These are phyloP conservation scores for Arthrobotrys conoides DNA, from an alignment of 2,329 filamentous ascomycete genomes.

Conservation along the genomic window DNA sequence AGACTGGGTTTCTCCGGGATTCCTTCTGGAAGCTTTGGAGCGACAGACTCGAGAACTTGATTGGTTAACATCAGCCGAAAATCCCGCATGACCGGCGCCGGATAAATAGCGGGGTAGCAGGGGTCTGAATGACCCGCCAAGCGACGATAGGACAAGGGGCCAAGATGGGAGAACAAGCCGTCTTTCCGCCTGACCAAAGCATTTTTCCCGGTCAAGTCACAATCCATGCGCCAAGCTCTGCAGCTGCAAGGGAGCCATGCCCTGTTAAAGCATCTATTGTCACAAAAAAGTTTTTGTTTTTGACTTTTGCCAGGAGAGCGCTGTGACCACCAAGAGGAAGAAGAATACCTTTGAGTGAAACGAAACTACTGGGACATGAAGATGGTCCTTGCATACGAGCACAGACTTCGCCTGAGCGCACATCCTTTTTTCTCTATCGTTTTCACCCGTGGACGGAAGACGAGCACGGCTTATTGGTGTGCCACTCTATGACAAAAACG, in stretches of 20 bases:
- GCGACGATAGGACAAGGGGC: slow-evolving; percentile 31
- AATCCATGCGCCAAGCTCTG: slow-evolving; percentile 41
- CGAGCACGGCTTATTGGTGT: slow-evolving; percentile 39
- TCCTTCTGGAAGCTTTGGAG: slow-evolving; percentile 59
- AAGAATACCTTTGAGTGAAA: slow-evolving; percentile 37
- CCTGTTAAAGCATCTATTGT: slow-evolving; percentile 17
- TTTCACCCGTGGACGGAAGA: slow-evolving; percentile 25
- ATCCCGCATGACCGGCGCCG: slow-evolving; percentile 60
- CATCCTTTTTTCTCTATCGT: slow-evolving; percentile 25
- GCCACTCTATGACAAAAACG: slow-evolving; percentile 40
- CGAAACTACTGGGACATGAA: slow-evolving; percentile 49
- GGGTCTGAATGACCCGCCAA: slow-evolving; percentile 38
- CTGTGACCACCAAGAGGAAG: slow-evolving; percentile 40
- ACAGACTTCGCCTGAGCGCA: slow-evolving; percentile 58
- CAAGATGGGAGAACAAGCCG: slow-evolving; percentile 52
- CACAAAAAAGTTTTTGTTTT: slow-evolving; percentile 31
- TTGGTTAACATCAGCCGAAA: slow-evolving; percentile 60
- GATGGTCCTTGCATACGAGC: slow-evolving; percentile 60
- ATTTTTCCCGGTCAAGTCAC: slow-evolving; percentile 44
- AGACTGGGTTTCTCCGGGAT: slow-evolving; percentile 54
- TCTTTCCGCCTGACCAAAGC: slow-evolving; percentile 59
- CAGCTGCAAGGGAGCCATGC: slow-evolving; percentile 32
- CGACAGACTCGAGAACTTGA: slow-evolving; percentile 7
- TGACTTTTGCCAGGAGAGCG: slow-evolving; percentile 54
- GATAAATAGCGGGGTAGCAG: slow-evolving; percentile 60